Percentiles rank a stretch among this genome's conserved stretches.
These are phyloP conservation scores for Penicillium sp. DNA, from an alignment of 2,329 filamentous ascomycete species.

Conservation along the genomic window DNA sequence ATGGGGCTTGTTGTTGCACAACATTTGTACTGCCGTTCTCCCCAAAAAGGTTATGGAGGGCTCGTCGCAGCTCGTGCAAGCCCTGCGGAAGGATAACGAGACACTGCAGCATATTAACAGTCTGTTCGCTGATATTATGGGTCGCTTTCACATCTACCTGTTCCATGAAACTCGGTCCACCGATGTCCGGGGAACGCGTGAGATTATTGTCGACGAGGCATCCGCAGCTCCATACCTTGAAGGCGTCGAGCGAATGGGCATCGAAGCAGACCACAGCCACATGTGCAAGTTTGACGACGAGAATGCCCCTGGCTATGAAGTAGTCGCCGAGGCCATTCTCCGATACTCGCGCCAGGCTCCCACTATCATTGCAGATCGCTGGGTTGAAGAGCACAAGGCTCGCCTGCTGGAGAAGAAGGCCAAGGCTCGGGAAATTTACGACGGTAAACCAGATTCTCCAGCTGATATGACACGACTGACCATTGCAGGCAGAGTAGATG, in stretches of 20 bases:
- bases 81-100: conserved; percentile 71
- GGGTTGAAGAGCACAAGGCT: conserved; percentile 56
- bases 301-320: conserved; percentile 64
- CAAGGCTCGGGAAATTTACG: conserved; percentile 39
- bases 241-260: conserved; percentile 70
- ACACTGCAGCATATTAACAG: conserved; percentile 71
- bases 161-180: conserved; percentile 73
- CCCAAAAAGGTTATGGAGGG: conserved; percentile 66
- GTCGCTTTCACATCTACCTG: conserved; percentile 71
- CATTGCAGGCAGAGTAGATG: conserved; percentile 17
- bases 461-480: conserved; percentile 4
- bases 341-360: conserved; percentile 54
- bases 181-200: conserved; percentile 61
- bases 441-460: conserved; percentile 23
- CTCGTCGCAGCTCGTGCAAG: conserved; percentile 65
- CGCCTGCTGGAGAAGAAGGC: conserved; percentile 37
- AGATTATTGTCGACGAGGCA: conserved; percentile 66
- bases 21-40: conserved; percentile 63
- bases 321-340: conserved; percentile 49
- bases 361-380: conserved; percentile 55
- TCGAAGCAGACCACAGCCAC: conserved; percentile 67
- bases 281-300: conserved; percentile 71
- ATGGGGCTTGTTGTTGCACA: conserved; percentile 67
- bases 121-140: conserved; percentile 69
- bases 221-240: conserved; percentile 69